Base-by-base conservation (phyloP, 2,329 filamentous ascomycete species). In the Colletotrichum aenigma region DNA sequence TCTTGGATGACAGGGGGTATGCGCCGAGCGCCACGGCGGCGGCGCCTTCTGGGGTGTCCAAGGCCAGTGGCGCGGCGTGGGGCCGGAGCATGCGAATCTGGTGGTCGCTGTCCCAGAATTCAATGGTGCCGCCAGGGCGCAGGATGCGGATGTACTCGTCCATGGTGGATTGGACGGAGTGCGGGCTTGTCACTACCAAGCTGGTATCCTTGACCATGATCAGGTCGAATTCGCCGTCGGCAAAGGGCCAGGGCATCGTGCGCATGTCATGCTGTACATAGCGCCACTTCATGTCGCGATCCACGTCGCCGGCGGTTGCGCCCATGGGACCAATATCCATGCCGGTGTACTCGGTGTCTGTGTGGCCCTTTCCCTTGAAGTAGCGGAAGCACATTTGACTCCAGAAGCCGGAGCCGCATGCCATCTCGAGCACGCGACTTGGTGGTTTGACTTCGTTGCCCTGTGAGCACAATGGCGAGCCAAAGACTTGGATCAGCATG, bases 101-200 rank as follows among this genome's bases (percentile, higher is more conserved):
- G 81, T 96, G 92, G 84, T 98, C 96, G 7, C 94, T 94, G 78
- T 98, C 96, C 96, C 96, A 98, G 18, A 97, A 89, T 82, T 98
- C 96, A 30, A 98, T 81, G 3, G 92, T 91, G 6, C 96, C 96
- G 18, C 95, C 95, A 0, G 94, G 93, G 78, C 90, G 92, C 43
- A 98, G 87, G 15, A 98, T 86, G 21, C 96, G 94, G 61, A 96
- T 86, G 77, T 93, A 94, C 81, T 98, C 95, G 78, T 95, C 93
- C 74, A 92, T 87, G 30, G 91, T 83, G 6, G 78, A 38, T 66
- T 91, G 88, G 10, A 76, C 43, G 38, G 92, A 90, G 73, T 91
- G 87, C 60, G 91, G 86, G 30, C 91, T 90, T 9, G 93, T 88
- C n/a, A 91, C 85, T 26, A 87, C 90, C 77, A 97, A 88, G 70